phyloP scores from a whole-genome alignment of 306 rosid genomes.

The Acacia melanoxylon region DNA sequence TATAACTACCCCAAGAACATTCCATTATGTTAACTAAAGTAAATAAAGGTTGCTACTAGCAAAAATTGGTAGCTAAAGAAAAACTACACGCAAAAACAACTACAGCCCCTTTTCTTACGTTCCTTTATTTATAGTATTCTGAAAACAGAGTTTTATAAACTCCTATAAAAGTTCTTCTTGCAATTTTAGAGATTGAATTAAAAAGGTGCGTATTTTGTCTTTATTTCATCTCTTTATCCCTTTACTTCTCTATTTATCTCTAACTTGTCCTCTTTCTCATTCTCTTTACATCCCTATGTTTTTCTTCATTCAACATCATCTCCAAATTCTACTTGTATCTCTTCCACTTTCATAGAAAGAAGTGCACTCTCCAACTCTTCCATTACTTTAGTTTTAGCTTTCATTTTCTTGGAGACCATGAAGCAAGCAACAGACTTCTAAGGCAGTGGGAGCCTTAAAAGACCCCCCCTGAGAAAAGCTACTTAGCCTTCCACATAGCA shows the following conservation, averaged over 20 bases:
- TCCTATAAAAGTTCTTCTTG: not conserved
- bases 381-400: not conserved
- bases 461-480: not conserved
- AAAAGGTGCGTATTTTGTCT: not conserved
- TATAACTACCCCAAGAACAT: not conserved
- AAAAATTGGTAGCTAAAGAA: not conserved
- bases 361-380: not conserved
- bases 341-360: not conserved
- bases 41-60: not conserved
- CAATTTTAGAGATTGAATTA: not conserved
- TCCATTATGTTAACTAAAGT: not conserved
- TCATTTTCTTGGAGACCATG: not conserved
- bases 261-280: not conserved
- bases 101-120: not conserved
- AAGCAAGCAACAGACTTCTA: not conserved
- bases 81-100: not conserved
- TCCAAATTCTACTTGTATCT: not conserved
- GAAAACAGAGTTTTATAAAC: not conserved
- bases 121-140: not conserved
- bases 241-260: not conserved
- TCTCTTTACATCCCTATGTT: not conserved
- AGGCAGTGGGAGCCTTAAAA: not conserved
- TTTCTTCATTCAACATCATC: not conserved
- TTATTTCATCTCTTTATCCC: not conserved
- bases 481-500: not conserved